These are phyloP conservation scores for Penicillium sp. DNA, from an alignment of 2,329 filamentous ascomycete species.

Conservation along the genomic window DNA sequence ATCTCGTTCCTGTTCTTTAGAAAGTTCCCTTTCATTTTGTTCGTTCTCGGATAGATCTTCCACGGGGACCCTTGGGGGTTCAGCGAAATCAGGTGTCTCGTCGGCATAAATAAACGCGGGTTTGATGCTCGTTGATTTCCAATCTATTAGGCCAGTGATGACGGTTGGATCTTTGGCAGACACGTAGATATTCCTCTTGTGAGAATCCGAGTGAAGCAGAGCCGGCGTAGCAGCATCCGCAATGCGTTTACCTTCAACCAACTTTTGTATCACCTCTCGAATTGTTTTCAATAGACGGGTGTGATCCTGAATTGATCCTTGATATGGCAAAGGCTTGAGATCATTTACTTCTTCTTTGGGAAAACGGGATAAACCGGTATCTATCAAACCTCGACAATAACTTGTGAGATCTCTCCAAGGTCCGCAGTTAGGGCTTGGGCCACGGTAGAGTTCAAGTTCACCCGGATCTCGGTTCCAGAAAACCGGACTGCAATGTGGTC, in stretches of 20 bases:
- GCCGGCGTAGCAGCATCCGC: conserved; percentile 15
- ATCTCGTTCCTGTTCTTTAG: conserved; percentile 12
- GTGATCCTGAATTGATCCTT: conserved; percentile 18
- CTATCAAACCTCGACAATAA: conserved; percentile 21
- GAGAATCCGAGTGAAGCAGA: conserved; percentile 31
- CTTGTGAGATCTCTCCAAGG: conserved; percentile 21
- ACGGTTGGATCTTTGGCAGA: conserved; percentile 28
- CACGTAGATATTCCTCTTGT: conserved; percentile 36
- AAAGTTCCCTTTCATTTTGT: conserved; percentile 6
- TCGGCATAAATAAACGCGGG: conserved; percentile 32
- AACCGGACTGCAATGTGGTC: conserved; percentile 29
- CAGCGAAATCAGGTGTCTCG: conserved; percentile 29
- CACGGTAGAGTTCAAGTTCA: conserved; percentile 15
- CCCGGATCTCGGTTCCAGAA: conserved; percentile 17
- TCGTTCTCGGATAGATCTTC: conserved; percentile 14
- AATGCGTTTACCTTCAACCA: conserved; percentile 23
- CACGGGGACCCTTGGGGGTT: conserved; percentile 13
- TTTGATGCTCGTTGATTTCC: conserved; percentile 33
- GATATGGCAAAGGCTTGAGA: conserved; percentile 11
- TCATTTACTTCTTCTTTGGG: conserved; percentile 8
- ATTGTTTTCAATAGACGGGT: background rate
- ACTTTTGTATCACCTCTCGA: conserved; percentile 19
- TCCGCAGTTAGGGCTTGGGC: conserved; percentile 20
- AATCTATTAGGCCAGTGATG: conserved; percentile 35
- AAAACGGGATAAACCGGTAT: conserved; percentile 23